These are phyloP conservation scores for Boletales sp. DNA, from an alignment of 768 basidiomycete genomes.

Conservation along the genomic window DNA sequence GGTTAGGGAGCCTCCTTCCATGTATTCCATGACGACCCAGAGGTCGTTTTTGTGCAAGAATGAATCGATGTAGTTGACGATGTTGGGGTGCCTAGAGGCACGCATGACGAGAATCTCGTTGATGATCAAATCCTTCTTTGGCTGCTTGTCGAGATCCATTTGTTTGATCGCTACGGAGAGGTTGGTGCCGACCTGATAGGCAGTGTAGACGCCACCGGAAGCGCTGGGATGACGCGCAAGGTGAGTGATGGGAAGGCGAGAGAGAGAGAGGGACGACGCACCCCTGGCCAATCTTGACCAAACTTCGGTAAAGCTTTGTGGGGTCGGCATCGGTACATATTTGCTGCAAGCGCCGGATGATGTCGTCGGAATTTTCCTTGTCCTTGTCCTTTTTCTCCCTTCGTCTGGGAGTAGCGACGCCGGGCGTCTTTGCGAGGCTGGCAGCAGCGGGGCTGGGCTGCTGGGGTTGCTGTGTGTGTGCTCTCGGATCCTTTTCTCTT, in stretches of 20 bases:
- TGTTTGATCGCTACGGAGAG: slow-evolving; percentile 97
- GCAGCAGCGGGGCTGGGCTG: slow-evolving; percentile 62
- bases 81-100: slow-evolving; percentile 93
- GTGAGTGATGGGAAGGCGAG: not conserved
- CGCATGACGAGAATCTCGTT: slow-evolving; percentile 99
- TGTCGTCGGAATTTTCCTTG: slow-evolving; percentile 80
- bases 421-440: slow-evolving; percentile 61
- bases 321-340: slow-evolving; percentile 99
- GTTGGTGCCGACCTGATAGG: slow-evolving; percentile 95
- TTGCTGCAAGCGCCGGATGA: slow-evolving; percentile 84
- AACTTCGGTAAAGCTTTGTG: slow-evolving; percentile 84
- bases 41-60: slow-evolving; percentile 97
- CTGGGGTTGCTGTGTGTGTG: slow-evolving; percentile 34
- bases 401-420: slow-evolving; percentile 79
- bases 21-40: slow-evolving; percentile 99
- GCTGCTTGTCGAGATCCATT: slow-evolving; percentile 99
- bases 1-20: slow-evolving; percentile 94
- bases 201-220: slow-evolving; percentile 96
- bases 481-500: slow-evolving; percentile 37
- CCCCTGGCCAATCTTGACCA: slow-evolving; percentile 99
- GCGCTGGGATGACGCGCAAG: slow-evolving; percentile 50
- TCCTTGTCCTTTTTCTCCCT: slow-evolving; percentile 84
- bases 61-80: slow-evolving; percentile 99
- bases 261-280: too few species aligned
- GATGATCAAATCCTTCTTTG: slow-evolving; percentile 99